Base-by-base conservation (phyloP, 2,329 filamentous ascomycete species). In the Fusarium sarcochroum region DNA sequence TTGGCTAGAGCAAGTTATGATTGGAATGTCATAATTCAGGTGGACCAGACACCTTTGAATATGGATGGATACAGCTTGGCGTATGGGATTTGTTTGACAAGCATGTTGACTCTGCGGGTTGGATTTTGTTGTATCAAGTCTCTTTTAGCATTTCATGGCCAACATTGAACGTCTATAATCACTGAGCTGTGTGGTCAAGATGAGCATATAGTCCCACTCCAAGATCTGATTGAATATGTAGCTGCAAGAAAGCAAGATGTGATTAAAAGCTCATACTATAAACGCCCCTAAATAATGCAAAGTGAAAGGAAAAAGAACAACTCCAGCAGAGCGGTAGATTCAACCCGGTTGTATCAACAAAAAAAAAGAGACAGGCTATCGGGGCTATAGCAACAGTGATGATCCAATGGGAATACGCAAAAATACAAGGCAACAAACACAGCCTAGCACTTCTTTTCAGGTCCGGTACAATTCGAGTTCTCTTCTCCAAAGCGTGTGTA, bases 251-350 rank as follows among this genome's bases (percentile, higher is more conserved):
- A 65, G 55, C 44, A 57, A 63, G 69, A 63, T 70, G 59, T 73
- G 57, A 75, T 75, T 75, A 69, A 73, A 73, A 75, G 64, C 46
- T 75, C 72, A 71, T 75, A 75, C 63, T 72, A 71, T 50, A 40
- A 73, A 75, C 73, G 73, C 73, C 72, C 69, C 71, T 61, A 70
- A 71, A 58, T 69, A 51, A 74, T 74, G 72, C 72, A 68, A 55
- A 47, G 46, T 34, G 44, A 54, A 65, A 48, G 44, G 73, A 63
- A 73, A 54, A 58, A 74, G 49, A 53, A 58, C 56, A 56, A 51
- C 48, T 54, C 72, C 72, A 64, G 49, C 63, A 70, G 57, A 44
- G 59, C 48, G 68, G 59, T 51, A 63, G 53, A 61, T 57, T 55
- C 57, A 63, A 38, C 56, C 69, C 40, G 53, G 45, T 67, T 65